A percentile compares a stretch with the other conserved stretches of the same genome.
phyloP scores from a whole-genome alignment of 306 rosid genomes.

The Cucurbita pepo region DNA sequence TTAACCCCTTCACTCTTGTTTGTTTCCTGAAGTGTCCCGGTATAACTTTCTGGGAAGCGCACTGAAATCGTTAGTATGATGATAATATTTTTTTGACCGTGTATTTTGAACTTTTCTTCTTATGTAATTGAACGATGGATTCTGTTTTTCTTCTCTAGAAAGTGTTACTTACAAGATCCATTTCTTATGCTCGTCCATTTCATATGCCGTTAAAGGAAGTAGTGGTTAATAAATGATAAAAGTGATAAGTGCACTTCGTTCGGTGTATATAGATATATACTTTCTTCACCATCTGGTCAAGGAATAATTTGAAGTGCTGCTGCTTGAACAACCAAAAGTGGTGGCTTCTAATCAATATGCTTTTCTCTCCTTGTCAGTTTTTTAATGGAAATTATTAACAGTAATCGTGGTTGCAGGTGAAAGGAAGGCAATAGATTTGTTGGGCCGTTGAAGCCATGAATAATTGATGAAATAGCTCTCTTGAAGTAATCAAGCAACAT shows the following conservation, averaged over 20 bases:
- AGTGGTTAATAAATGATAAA: background rate
- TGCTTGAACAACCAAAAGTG: background rate
- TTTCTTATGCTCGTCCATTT: background rate
- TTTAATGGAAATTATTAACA: background rate
- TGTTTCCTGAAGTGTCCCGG: background rate
- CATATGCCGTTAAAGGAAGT: background rate
- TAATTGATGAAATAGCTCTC: slow-evolving; percentile 4
- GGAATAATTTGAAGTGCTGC: background rate
- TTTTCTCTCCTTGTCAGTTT: background rate
- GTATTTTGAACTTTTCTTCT: background rate
- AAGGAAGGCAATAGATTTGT: slow-evolving; percentile 13
- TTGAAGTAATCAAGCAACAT: background rate
- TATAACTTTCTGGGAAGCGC: background rate
- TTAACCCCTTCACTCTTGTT: background rate
- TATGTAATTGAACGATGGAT: background rate
- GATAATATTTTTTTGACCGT: background rate
- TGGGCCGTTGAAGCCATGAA: slow-evolving; percentile 9
- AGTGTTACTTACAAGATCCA: background rate
- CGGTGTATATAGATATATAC: background rate
- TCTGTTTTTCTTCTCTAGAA: background rate
- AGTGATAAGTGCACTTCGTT: background rate
- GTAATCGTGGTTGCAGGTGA: slow-evolving; percentile 37
- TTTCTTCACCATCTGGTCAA: background rate
- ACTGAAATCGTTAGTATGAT: background rate
- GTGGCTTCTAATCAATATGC: background rate